Base-by-base conservation (phyloP, 148 eudicot species). In the Agrostemma githago region DNA sequence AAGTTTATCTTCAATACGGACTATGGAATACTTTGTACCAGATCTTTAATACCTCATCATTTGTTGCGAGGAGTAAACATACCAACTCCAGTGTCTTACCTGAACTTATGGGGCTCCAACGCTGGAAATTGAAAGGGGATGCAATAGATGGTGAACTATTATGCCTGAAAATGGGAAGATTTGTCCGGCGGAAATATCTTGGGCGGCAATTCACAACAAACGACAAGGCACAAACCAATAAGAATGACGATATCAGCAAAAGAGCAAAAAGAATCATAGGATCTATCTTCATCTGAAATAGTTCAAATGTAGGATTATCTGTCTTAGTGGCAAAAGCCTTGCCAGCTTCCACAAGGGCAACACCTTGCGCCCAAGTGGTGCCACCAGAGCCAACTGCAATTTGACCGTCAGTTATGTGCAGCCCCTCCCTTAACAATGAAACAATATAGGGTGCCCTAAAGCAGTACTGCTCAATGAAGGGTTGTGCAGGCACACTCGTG, bases 301-400 rank as follows among this genome's bases (percentile, higher is more conserved):
- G 75, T 62, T 88, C 84, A 72, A 87, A 83, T 61, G 78, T 78
- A 12, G 71, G 87, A 78, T 84, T 63, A 46, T 80, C 87, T 42
- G 71, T 75, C 78, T 80, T 79, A 8, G 84, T 69, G 21, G 94
- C 81, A 83, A 89, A 84, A 54, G 87, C 88, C 72, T 84, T 96
- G 66, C 99, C 99, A 65, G 97, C 97, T 85, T 96, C 99, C 77
- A 88, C 85, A 56, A 96, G 84, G 54, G 97, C 94, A 83, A 90
- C 99, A 62, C 96, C 99, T 71, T 90, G 90, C 11, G 99, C 92
- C 99, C 99, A 96, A 54, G 99, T 90, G 79, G 86, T 92, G 74
- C 99, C 89, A 82, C 99, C 99, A 64, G 99, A 96, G 43, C 90
- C 99, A 82, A 96, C 74, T 68, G 77, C 77, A 16, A 92, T 80